Base-by-base conservation (phyloP, 2,329 filamentous ascomycete genomes). In the Botrytis medusae region DNA sequence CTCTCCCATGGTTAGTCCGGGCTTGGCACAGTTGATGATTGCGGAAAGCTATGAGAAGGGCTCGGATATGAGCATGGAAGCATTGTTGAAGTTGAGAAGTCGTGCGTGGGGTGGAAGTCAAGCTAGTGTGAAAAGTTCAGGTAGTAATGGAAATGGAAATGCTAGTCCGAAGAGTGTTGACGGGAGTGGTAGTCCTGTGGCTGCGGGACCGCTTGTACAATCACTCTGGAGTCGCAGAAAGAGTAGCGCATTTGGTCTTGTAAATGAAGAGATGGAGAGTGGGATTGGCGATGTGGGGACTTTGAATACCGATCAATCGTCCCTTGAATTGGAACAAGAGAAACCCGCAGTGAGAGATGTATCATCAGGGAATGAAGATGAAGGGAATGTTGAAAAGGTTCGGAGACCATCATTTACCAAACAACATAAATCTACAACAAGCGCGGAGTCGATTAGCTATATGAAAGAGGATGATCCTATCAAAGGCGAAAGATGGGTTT, bases 71-170 rank as follows among this genome's bases (percentile, higher is more conserved):
- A 92, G 88, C 37, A 83, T 97, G 12, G 90, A 90, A 65, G 88
- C 92, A 0, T 84, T 97, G 25, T 85, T 81, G 82, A 91, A 90
- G 75, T 82, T 97, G 60, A 89, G 94, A 5, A 91, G 89, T 18
- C 90, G 88, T 68, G 91, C 94, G 0, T 97, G 93, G 88, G 93
- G 93, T 37, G 92, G 92, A 7, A 96, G 93, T 73, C 92, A 93
- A 78, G 90, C 87, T 1, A 95, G 93, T 78, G 83, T 94, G 9
- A 85, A 86, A 69, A 92, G 88, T 76, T 82, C 75, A 64, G 75
- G 71, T 16, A 92, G 88, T 76, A 83, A 77, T 69, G 75, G 71
- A 4, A 68, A 72, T 40, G 71, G 62, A 20, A 69, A 61, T 48
- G 72, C 85, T 83, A 82, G 81, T 68, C 81, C 81, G 22, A 76